Evolutionary conservation across 2,329 filamentous ascomycete genomes (phyloP).

Genomic region (Tympanopsis confertula): DNA sequence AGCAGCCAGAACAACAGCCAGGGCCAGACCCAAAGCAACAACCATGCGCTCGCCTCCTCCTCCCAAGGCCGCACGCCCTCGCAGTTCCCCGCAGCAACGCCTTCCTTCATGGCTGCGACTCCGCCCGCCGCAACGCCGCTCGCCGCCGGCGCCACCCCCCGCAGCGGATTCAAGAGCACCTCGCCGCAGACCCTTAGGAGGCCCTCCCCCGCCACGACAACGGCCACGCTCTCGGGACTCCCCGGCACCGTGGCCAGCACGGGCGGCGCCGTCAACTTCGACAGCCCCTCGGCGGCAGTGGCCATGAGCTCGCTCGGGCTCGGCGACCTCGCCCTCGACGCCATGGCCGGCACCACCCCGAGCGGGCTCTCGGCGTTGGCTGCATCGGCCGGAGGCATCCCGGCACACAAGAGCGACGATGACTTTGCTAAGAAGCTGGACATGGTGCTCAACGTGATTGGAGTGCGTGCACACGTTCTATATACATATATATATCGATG

Average conservation of each 20-base stretch:
- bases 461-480: too few species aligned
- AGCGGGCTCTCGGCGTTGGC: constrained; percentile 13
- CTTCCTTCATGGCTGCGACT: constrained; percentile 33
- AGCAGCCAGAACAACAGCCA: too few species aligned
- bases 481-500: too few species aligned
- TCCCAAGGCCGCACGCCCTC: constrained; percentile 31
- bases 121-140: constrained; percentile 55
- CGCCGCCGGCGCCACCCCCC: constrained; percentile 43
- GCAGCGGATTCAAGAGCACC: constrained; percentile 34
- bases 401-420: constrained; percentile 38
- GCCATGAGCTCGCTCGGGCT: constrained; percentile 45
- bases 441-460: background rate
- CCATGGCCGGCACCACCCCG: constrained; percentile 22
- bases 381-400: constrained; percentile 21
- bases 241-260: constrained; percentile 12
- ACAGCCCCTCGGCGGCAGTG: constrained; percentile 52
- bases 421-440: constrained; percentile 26
- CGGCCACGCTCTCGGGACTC: constrained; percentile 29
- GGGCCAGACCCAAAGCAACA: too few species aligned
- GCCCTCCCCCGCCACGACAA: constrained; percentile 42
- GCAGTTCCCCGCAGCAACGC: constrained; percentile 28
- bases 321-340: constrained; percentile 33
- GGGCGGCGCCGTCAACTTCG: constrained; percentile 36
- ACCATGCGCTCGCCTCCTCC: background rate
- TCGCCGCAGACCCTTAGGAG: constrained; percentile 56